A percentile compares a stretch with the other conserved stretches of the same genome.
Evolutionary conservation across 2,329 filamentous ascomycete genomes (phyloP).

Genomic region (Davidsoniella virescens): DNA sequence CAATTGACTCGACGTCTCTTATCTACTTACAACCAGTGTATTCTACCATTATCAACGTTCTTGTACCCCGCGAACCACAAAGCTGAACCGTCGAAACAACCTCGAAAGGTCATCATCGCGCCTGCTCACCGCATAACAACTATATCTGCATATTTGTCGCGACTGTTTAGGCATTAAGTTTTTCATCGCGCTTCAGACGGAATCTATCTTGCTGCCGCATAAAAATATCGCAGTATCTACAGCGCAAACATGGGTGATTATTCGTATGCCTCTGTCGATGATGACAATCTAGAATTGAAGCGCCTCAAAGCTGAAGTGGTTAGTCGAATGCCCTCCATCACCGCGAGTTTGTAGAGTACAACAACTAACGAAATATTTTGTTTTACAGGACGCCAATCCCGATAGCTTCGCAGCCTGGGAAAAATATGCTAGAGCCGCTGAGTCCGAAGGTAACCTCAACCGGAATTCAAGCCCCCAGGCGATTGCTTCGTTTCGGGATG

Average conservation of each 20-base stretch:
- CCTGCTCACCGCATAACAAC: neutral
- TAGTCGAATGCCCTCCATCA: slow-evolving; percentile 23
- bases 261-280: slow-evolving; percentile 29
- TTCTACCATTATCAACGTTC: no score
- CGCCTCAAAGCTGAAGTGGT: slow-evolving; percentile 67
- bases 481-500: slow-evolving; percentile 69
- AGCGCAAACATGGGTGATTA: slow-evolving; percentile 10
- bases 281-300: slow-evolving; percentile 69
- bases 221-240: neutral
- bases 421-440: slow-evolving; percentile 68
- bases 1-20: neutral
- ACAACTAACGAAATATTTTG: neutral
- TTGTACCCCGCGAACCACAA: neutral
- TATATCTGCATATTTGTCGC: neutral
- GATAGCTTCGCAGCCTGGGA: slow-evolving; percentile 96
- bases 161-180: neutral
- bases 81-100: neutral
- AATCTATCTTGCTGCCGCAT: neutral
- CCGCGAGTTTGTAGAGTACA: neutral
- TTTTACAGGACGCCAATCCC: slow-evolving; percentile 44
- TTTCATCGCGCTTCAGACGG: neutral
- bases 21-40: no score
- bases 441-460: slow-evolving; percentile 87
- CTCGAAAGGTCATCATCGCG: neutral
- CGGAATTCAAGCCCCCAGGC: slow-evolving; percentile 92